These are phyloP conservation scores for Bisporella sp. DNA, from an alignment of 2,329 filamentous ascomycete genomes.

Conservation along the genomic window DNA sequence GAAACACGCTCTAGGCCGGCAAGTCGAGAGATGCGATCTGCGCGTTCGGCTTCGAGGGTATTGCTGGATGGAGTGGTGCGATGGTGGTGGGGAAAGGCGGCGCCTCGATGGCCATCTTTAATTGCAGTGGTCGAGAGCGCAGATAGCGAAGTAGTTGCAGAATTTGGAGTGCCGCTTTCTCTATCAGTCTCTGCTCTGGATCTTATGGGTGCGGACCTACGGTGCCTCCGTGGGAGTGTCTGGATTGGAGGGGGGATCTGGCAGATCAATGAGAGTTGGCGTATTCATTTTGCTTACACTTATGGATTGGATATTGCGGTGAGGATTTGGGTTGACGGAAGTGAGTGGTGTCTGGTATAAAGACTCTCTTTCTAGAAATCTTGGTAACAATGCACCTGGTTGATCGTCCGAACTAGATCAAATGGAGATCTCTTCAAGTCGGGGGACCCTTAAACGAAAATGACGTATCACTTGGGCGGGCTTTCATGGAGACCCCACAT, in stretches of 20 bases:
- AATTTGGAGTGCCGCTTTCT: constrained; percentile 81
- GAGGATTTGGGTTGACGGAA: no score
- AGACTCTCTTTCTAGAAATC: no score
- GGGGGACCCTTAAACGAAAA: no score
- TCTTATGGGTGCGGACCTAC: constrained; percentile 45
- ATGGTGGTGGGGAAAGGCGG: constrained; percentile 53
- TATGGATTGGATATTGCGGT: no score
- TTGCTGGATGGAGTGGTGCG: constrained; percentile 56
- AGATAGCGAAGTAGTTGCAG: constrained; percentile 84
- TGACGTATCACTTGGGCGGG: no score
- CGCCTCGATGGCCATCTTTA: constrained; percentile 90
- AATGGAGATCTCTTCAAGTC: no score
- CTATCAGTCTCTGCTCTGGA: constrained; percentile 13
- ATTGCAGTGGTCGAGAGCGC: constrained; percentile 90
- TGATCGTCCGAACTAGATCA: no score
- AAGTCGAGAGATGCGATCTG: constrained; percentile 89
- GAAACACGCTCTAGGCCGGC: constrained; percentile 85
- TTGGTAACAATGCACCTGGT: no score
- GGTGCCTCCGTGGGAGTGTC: constrained; percentile 86
- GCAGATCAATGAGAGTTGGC: constrained; percentile 71
- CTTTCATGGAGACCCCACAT: no score
- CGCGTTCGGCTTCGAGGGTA: constrained; percentile 84
- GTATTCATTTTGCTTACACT: constrained; percentile 15
- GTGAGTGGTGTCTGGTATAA: no score
- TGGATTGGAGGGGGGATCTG: constrained; percentile 72